These are phyloP conservation scores for Talaromyces pinophilus DNA, from an alignment of 2,329 filamentous ascomycete genomes.

Conservation along the genomic window DNA sequence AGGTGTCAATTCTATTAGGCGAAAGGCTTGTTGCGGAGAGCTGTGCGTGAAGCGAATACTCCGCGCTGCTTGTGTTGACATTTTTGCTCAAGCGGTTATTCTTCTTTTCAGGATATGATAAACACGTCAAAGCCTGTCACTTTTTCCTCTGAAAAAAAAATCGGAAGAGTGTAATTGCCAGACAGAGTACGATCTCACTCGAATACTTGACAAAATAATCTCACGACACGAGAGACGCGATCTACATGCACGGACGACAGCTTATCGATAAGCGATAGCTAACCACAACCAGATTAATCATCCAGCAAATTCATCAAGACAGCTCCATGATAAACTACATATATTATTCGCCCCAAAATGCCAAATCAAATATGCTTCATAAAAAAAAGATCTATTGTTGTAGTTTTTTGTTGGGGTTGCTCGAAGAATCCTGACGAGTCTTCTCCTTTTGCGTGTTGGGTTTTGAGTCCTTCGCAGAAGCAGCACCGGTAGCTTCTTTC, in stretches of 20 bases:
- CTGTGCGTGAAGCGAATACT: slow-evolving; percentile 46
- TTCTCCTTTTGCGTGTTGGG: background rate
- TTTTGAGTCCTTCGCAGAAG: background rate
- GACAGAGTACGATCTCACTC: background rate
- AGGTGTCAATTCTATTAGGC: slow-evolving; percentile 62
- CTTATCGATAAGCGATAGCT: slow-evolving; percentile 32
- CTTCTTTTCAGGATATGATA: too few species aligned
- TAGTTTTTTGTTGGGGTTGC: background rate
- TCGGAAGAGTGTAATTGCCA: too few species aligned
- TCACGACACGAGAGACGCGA: slow-evolving; percentile 27
- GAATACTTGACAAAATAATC: background rate
- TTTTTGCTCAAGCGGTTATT: slow-evolving; percentile 24
- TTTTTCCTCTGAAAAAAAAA: too few species aligned
- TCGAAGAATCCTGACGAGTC: background rate
- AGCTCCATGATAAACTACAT: background rate
- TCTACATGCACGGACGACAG: slow-evolving; percentile 35
- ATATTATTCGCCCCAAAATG: background rate
- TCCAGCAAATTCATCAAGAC: background rate
- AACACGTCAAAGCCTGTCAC: too few species aligned
- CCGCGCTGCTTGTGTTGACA: slow-evolving; percentile 43
- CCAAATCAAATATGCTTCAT: background rate
- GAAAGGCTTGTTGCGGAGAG: slow-evolving; percentile 54
- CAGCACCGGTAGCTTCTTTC: background rate
- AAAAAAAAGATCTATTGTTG: slow-evolving; percentile 15
- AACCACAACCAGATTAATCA: background rate